Conservation (phyloP, 768 basidiomycete genomes). For the Lactarius evosmus region DNA sequence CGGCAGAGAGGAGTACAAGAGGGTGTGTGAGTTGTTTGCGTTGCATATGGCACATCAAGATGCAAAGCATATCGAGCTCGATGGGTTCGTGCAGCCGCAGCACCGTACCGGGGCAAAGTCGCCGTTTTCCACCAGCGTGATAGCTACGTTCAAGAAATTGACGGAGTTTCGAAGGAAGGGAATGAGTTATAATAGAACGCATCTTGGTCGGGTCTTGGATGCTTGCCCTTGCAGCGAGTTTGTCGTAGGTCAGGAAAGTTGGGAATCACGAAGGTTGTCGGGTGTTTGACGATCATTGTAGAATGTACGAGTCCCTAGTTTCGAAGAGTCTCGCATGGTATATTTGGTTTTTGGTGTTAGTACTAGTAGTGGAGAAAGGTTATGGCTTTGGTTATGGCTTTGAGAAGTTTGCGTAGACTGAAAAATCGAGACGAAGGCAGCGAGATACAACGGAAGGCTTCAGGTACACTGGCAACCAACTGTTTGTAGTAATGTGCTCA, state of each 20-base stretch:
- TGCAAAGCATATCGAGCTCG: neutral
- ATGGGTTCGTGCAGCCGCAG: slow-evolving; percentile 1
- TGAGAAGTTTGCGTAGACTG: neutral
- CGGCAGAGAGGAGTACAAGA: neutral
- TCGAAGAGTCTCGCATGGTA: neutral
- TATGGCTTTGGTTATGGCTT: neutral
- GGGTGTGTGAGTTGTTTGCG: slow-evolving; percentile 9
- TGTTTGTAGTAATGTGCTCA: no score
- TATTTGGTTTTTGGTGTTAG: no score
- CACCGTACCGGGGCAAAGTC: slow-evolving; percentile 1
- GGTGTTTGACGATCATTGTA: neutral
- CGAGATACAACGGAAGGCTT: neutral
- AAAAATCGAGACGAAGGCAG: neutral
- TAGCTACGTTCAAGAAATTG: slow-evolving; percentile 2
- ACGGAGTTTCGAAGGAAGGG: slow-evolving; percentile 4
- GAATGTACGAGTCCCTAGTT: neutral
- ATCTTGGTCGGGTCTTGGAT: slow-evolving; percentile 5
- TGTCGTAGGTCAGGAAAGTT: neutral
- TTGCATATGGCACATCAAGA: slow-evolving; percentile 3
- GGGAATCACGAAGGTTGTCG: neutral
- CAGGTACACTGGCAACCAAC: no score
- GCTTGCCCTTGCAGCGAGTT: neutral
- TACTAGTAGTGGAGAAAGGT: neutral
- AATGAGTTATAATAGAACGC: slow-evolving; percentile 1
- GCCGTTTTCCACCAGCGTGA: neutral